Evolutionary conservation across 2,329 filamentous ascomycete species (phyloP).

Genomic region (Neophaeococcomyces mojaviensis): DNA sequence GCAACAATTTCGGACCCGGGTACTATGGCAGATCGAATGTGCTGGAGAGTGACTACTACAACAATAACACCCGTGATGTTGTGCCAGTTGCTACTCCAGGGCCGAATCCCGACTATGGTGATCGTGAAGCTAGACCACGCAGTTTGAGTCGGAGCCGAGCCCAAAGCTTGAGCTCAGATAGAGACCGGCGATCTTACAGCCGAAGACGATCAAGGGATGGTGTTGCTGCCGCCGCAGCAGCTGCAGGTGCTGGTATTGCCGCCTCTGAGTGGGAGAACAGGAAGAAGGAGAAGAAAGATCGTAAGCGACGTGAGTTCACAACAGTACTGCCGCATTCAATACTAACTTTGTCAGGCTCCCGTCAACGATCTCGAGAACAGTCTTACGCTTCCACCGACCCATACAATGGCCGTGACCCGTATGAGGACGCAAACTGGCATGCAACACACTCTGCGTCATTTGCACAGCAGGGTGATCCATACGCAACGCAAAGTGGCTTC

Average conservation of each 20-base stretch:
- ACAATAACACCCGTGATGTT: slow-evolving; percentile 29
- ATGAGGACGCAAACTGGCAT: slow-evolving; percentile 31
- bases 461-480: slow-evolving; percentile 27
- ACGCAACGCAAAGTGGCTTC: slow-evolving; percentile 29
- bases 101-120: slow-evolving; percentile 9
- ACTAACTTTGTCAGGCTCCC: slow-evolving; percentile 5
- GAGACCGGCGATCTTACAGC: slow-evolving; percentile 26
- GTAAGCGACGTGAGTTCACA: slow-evolving; percentile 29
- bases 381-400: too few relatives aligned
- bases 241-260: slow-evolving; percentile 50
- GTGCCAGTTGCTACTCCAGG: slow-evolving; percentile 29
- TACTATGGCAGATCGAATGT: slow-evolving; percentile 37
- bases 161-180: slow-evolving; percentile 37
- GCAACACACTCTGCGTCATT: slow-evolving; percentile 32
- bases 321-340: not conserved
- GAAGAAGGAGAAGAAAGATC: slow-evolving; percentile 49
- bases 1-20: slow-evolving; percentile 42
- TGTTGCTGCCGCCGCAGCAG: slow-evolving; percentile 49
- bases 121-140: slow-evolving; percentile 25
- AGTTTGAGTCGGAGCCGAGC: slow-evolving; percentile 24
- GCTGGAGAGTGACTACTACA: slow-evolving; percentile 33
- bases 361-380: not conserved
- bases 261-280: slow-evolving; percentile 51
- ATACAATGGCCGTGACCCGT: slow-evolving; percentile 26
- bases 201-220: slow-evolving; percentile 34